Evolutionary conservation across 768 basidiomycete genomes (phyloP).

Genomic region (Hortiboletus campestris): DNA sequence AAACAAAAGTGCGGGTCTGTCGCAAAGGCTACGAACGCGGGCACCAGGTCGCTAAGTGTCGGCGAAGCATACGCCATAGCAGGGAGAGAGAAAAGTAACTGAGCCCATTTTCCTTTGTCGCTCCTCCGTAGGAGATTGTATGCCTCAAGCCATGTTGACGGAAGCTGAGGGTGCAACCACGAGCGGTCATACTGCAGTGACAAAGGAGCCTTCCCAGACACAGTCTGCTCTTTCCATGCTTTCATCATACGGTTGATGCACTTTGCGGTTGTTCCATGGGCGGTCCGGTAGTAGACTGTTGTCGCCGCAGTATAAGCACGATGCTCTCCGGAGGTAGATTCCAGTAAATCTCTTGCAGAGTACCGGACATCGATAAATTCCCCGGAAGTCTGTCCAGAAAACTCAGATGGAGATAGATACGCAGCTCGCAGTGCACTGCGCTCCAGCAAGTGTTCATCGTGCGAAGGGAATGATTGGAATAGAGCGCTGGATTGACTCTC

Average conservation of each 20-base stretch:
- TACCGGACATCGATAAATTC: conserved; percentile 9
- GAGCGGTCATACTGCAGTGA: conserved; percentile 26
- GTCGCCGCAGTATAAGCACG: conserved; percentile 19
- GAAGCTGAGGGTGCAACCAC: conserved; percentile 28
- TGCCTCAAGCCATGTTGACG: conserved; percentile 26
- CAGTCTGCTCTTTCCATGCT: conserved; percentile 1
- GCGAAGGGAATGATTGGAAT: conserved; percentile 10
- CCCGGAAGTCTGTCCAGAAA: not conserved
- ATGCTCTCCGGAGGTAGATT: conserved; percentile 1
- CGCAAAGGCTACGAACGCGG: conserved; percentile 32
- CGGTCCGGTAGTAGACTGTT: not conserved
- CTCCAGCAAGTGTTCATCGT: conserved; percentile 11
- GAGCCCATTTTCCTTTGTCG: conserved; percentile 11
- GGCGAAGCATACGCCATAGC: conserved; percentile 33
- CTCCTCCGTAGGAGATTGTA: conserved; percentile 27
- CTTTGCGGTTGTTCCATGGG: not conserved
- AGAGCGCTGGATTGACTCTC: not conserved
- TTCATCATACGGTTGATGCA: conserved; percentile 5
- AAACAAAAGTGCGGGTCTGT: conserved; percentile 4
- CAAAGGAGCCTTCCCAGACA: not conserved
- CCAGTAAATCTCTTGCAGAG: conserved; percentile 7
- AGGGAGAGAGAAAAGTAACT: conserved; percentile 32
- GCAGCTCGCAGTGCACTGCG: conserved; percentile 19
- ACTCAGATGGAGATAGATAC: conserved; percentile 13
- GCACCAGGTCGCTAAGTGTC: conserved; percentile 14